These are phyloP conservation scores for Apiospora rasikravindrae DNA, from an alignment of 2,329 filamentous ascomycete species.

Conservation along the genomic window DNA sequence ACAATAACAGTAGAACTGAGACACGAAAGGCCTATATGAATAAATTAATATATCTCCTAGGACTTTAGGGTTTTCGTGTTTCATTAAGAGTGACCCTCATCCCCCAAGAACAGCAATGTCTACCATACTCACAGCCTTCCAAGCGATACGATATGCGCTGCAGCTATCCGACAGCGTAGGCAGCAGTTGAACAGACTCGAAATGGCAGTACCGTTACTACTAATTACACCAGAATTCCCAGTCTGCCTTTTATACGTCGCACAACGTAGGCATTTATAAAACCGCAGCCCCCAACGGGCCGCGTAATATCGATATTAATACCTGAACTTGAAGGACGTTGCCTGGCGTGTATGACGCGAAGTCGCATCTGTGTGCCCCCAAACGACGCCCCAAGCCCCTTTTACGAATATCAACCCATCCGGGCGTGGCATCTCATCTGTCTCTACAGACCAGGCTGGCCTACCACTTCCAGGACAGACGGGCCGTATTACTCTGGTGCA, in stretches of 20 bases:
- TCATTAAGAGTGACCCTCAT: no score
- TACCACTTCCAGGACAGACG: background rate
- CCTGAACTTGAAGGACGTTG: background rate
- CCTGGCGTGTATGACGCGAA: background rate
- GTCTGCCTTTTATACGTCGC: background rate
- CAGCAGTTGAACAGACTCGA: no score
- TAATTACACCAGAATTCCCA: background rate
- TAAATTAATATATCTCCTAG: no score
- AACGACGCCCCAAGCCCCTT: background rate
- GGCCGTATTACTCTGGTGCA: background rate
- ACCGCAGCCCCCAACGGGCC: background rate
- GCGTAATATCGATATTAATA: background rate
- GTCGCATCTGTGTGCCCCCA: background rate
- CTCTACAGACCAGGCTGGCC: background rate
- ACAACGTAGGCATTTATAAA: background rate
- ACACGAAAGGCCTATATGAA: no score
- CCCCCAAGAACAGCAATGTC: no score
- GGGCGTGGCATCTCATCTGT: background rate
- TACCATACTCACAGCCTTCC: no score
- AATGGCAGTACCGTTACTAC: background rate
- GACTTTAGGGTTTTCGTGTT: no score
- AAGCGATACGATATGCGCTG: no score
- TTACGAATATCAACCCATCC: background rate
- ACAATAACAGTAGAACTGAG: no score
- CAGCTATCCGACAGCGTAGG: no score